These are phyloP conservation scores for Rubia peregrina DNA, from an alignment of 305 asterid species.

Conservation along the genomic window DNA sequence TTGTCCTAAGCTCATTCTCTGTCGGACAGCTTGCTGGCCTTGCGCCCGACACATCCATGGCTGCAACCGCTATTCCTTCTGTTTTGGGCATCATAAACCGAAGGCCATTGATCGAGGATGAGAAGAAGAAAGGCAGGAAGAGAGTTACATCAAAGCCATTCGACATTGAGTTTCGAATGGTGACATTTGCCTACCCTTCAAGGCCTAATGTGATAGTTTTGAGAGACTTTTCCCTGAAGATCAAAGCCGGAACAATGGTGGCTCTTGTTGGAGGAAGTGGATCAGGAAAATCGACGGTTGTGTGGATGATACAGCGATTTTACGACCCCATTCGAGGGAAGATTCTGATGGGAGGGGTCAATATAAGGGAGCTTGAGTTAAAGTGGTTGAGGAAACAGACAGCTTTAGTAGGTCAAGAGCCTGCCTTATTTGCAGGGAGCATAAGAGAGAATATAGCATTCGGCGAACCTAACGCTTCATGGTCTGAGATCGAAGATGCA, in stretches of 20 bases:
- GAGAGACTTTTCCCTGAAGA: slow-evolving; percentile 46
- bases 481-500: slow-evolving; percentile 78
- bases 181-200: slow-evolving; percentile 60
- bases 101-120: slow-evolving; percentile 40
- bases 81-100: slow-evolving; percentile 46
- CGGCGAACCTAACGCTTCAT: slow-evolving; percentile 55
- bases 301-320: slow-evolving; percentile 74
- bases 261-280: slow-evolving; percentile 89
- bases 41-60: slow-evolving; percentile 73
- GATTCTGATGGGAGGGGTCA: slow-evolving; percentile 51
- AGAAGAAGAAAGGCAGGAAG: slow-evolving; percentile 33
- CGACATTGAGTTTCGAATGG: slow-evolving; percentile 55
- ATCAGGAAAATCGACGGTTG: slow-evolving; percentile 73
- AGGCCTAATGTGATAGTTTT: slow-evolving; percentile 49
- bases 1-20: slow-evolving; percentile 78
- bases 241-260: slow-evolving; percentile 55
- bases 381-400: slow-evolving; percentile 67
- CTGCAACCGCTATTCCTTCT: slow-evolving; percentile 54
- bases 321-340: slow-evolving; percentile 66
- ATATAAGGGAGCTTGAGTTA: slow-evolving; percentile 53
- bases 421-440: slow-evolving; percentile 68
- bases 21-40: slow-evolving; percentile 96
- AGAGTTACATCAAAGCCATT: slow-evolving; percentile 37
- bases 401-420: slow-evolving; percentile 81
- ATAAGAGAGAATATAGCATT: slow-evolving; percentile 69